Percentiles rank a stretch among this genome's conserved stretches.
These are phyloP conservation scores for Alternaria incomplexa DNA, from an alignment of 2,329 filamentous ascomycete genomes.

Conservation along the genomic window DNA sequence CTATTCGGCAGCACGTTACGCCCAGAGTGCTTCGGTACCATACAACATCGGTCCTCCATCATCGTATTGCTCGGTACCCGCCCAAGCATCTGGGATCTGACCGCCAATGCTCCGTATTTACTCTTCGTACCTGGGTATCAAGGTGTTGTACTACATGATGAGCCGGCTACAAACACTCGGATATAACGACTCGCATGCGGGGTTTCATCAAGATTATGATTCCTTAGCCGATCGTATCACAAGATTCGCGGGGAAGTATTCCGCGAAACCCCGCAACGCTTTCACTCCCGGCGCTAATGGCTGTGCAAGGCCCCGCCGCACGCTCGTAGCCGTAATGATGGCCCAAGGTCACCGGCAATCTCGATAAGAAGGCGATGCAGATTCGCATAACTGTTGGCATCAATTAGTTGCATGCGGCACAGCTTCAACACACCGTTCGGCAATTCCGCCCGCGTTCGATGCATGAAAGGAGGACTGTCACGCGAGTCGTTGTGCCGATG, in stretches of 20 bases:
- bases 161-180: background rate
- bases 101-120: background rate
- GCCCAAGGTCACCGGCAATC: background rate
- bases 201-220: conserved; percentile 12
- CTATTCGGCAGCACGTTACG: conserved; percentile 39
- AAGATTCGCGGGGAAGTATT: conserved; percentile 21
- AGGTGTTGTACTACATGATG: background rate
- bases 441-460: background rate
- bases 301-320: conserved; percentile 9
- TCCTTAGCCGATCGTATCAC: background rate
- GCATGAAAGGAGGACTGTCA: background rate
- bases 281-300: conserved; percentile 18
- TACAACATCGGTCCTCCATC: conserved; percentile 35
- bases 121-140: background rate
- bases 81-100: background rate
- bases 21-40: conserved; percentile 38
- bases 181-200: conserved; percentile 19
- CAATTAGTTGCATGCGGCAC: background rate
- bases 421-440: background rate
- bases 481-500: background rate
- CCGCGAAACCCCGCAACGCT: conserved; percentile 28
- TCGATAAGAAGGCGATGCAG: background rate
- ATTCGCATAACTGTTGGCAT: background rate
- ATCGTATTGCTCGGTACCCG: background rate
- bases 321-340: background rate